phyloP scores from a whole-genome alignment of 495 filamentous ascomycete species.

The Oidiodendron maius region DNA sequence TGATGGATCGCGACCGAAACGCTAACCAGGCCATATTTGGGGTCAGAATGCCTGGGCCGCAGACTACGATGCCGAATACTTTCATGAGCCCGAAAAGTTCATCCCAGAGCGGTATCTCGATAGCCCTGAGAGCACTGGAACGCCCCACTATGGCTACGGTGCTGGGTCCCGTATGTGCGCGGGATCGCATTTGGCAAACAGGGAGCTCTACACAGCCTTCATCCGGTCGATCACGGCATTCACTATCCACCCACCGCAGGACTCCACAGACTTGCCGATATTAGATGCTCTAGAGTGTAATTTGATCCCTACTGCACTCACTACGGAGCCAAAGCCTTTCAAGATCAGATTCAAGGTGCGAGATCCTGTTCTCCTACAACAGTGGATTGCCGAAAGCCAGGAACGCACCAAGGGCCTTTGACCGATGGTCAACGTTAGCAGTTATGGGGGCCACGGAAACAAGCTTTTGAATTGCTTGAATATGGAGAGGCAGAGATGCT shows the following conservation, averaged over 20 bases:
- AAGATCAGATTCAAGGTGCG: constrained; percentile 47
- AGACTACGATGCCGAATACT: constrained; percentile 62
- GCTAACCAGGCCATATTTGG: too few species aligned
- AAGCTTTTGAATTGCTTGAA: too few species aligned
- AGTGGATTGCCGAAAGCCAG: constrained; percentile 51
- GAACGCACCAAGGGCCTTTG: constrained; percentile 19
- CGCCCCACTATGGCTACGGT: constrained; percentile 65
- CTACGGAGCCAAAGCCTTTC: constrained; percentile 65
- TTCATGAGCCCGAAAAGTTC: constrained; percentile 52
- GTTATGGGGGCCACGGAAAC: too few species aligned
- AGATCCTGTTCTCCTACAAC: constrained; percentile 34
- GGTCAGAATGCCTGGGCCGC: constrained; percentile 60
- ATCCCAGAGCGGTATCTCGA: constrained; percentile 60
- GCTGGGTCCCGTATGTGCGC: constrained; percentile 68
- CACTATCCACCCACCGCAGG: constrained; percentile 25
- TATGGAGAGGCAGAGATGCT: too few species aligned
- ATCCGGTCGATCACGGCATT: constrained; percentile 62
- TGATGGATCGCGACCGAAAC: background rate
- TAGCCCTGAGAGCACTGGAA: constrained; percentile 47
- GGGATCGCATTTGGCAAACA: constrained; percentile 61
- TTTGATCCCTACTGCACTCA: constrained; percentile 56
- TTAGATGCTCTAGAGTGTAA: constrained; percentile 60
- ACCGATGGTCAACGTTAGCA: too few species aligned
- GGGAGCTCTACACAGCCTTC: constrained; percentile 63
- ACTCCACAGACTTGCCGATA: constrained; percentile 41